Base-by-base conservation (phyloP, 1,139 yeast species). In the Starmera stellimalicola region DNA sequence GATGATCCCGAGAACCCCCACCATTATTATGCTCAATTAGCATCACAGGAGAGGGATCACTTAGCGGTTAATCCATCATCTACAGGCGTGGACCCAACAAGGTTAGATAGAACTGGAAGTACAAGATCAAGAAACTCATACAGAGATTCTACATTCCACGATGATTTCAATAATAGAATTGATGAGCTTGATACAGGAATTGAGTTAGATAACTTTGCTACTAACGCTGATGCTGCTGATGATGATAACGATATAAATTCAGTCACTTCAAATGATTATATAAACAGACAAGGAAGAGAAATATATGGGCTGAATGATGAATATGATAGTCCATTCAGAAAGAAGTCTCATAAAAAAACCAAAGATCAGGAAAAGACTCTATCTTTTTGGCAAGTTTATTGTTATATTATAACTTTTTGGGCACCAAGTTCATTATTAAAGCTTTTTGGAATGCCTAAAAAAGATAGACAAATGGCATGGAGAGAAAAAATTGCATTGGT, bases 381-480 rank as follows among this genome's bases (percentile, higher is more conserved):
- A 30, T 74, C 84, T 28, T 62, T 75, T 36, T 91, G 97, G 98
- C 73, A 76, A 47, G 64, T 77, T 2, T 91, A 85, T 58, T 87
- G 96, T 54, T 73, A 75, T 48, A 47, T 71, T 9, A 60, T 91
- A 26, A 88, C 97, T 0, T 85, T 85, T 55, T 88, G 95, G 93
- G 94, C 94, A 3, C 95, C 96, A 1, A 70, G 80, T 3, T 79
- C 88, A 0, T 43, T 88, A 23, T 61, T 91, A 50, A 64, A 65
- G 33, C 56, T 81, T 35, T 82, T 75, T 57, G 97, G 97, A 5
- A 70, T 88, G 69, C 70, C 70, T 27, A 77, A 83, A 19, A 74
- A 75, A 47, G 87, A 77, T 33, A 73, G 95, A 42, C 96, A 85
- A 55, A 74, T 77, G 65, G 97, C 97, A 0, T 91, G 98, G 98